phyloP scores from a whole-genome alignment of 1,139 yeast genomes.

The Taphrina deformans region DNA sequence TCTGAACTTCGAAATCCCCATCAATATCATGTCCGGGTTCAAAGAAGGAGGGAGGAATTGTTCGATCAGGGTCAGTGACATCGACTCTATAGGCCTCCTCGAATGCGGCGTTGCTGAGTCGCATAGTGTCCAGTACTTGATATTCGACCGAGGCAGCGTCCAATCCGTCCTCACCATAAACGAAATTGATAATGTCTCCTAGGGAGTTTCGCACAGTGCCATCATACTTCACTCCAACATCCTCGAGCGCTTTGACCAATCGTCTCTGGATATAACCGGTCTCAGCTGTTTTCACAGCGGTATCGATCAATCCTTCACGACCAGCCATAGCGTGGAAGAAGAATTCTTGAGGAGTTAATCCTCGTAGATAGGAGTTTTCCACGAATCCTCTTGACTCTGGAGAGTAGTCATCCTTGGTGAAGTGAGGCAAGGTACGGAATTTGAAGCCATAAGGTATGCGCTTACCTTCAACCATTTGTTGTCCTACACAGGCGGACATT shows the following conservation, averaged over 20 bases:
- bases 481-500: slow-evolving; percentile 99
- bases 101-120: slow-evolving; percentile 83
- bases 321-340: slow-evolving; percentile 99
- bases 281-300: slow-evolving; percentile 98
- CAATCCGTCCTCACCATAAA: slow-evolving; percentile 98
- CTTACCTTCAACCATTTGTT: slow-evolving; percentile 98
- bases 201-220: slow-evolving; percentile 97
- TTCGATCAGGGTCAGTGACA: slow-evolving; percentile 63
- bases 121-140: slow-evolving; percentile 94
- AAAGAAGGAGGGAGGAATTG: slow-evolving; percentile 68
- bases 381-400: slow-evolving; percentile 98
- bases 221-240: slow-evolving; percentile 98
- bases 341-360: slow-evolving; percentile 97
- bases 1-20: slow-evolving; percentile 85
- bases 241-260: slow-evolving; percentile 95
- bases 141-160: slow-evolving; percentile 98
- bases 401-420: slow-evolving; percentile 95
- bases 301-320: slow-evolving; percentile 99
- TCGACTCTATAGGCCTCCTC: slow-evolving; percentile 85
- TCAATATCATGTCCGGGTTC: slow-evolving; percentile 89
- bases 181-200: slow-evolving; percentile 93
- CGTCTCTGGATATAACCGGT: slow-evolving; percentile 99
- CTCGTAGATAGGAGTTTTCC: slow-evolving; percentile 95
- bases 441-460: slow-evolving; percentile 98
- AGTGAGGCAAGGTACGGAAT: slow-evolving; percentile 95